Percentiles rank a stretch among this genome's conserved stretches.
These are phyloP conservation scores for Hypoxylon sp. DNA, from an alignment of 2,329 filamentous ascomycete species.

Conservation along the genomic window DNA sequence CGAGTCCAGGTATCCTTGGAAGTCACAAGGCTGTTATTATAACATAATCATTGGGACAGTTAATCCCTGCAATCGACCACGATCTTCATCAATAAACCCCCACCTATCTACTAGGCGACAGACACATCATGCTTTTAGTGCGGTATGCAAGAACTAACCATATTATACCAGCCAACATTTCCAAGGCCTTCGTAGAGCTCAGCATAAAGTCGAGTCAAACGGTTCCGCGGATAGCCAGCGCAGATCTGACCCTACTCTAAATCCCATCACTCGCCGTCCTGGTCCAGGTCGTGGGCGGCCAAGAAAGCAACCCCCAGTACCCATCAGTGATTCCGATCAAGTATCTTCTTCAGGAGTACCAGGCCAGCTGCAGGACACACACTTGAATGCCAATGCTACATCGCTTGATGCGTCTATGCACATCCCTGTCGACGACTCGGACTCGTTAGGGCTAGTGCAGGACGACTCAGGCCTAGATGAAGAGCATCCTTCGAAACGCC, in stretches of 20 bases:
- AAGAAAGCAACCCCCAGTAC: slow-evolving; percentile 60
- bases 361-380: slow-evolving; percentile 30
- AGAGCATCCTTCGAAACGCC: slow-evolving; percentile 54
- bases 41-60: not conserved
- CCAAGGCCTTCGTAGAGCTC: slow-evolving; percentile 70
- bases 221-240: slow-evolving; percentile 57
- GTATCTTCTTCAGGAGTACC: slow-evolving; percentile 19
- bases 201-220: slow-evolving; percentile 66
- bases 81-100: not conserved
- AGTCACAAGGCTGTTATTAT: not conserved
- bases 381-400: slow-evolving; percentile 29
- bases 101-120: not conserved
- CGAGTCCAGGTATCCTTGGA: not conserved
- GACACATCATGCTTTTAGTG: not conserved
- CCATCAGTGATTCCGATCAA: slow-evolving; percentile 32
- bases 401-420: slow-evolving; percentile 32
- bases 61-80: slow-evolving; percentile 9
- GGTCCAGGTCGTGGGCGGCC: slow-evolving; percentile 71
- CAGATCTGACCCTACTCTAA: slow-evolving; percentile 66
- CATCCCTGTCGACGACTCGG: slow-evolving; percentile 41
- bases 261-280: slow-evolving; percentile 73
- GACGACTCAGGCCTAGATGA: slow-evolving; percentile 49
- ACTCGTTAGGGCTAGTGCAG: slow-evolving; percentile 43
- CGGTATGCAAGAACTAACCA: slow-evolving; percentile 36
- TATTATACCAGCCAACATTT: slow-evolving; percentile 69